Evolutionary conservation across 805 yeast species (phyloP).

Genomic region (Diddensiella transvaalensis): DNA sequence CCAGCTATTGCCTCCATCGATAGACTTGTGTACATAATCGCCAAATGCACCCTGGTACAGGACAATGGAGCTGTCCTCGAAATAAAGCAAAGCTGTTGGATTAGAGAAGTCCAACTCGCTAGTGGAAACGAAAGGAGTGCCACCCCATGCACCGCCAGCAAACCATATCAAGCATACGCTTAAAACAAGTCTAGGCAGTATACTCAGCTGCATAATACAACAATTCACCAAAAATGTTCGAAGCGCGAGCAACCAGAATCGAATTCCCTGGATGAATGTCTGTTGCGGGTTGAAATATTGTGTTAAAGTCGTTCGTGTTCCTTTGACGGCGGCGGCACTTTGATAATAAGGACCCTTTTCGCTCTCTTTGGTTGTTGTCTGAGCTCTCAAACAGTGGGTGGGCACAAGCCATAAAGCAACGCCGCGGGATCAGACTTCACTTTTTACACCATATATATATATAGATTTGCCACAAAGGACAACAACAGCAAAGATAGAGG

Average conservation of each 20-base stretch:
- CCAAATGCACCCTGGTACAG: conserved; percentile 16
- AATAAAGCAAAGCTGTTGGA: conserved; percentile 31
- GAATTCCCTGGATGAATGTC: not conserved
- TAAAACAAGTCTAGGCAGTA: not conserved
- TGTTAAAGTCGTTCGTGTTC: no score
- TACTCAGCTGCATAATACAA: not conserved
- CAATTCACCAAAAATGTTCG: not conserved
- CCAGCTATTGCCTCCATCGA: conserved; percentile 47
- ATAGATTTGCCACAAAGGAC: not conserved
- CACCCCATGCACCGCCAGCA: not conserved
- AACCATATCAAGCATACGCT: not conserved
- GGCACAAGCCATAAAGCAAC: no score
- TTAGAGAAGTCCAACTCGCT: not conserved
- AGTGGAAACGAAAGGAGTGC: not conserved
- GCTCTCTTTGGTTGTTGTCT: no score
- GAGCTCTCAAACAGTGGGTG: no score
- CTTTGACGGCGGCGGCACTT: no score
- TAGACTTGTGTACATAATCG: conserved; percentile 41
- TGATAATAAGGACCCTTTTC: no score
- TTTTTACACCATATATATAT: no score
- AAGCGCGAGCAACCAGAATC: not conserved
- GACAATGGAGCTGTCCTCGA: conserved; percentile 35
- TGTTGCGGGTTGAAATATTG: no score
- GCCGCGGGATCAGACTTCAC: no score
- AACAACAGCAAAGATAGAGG: not conserved